Base-by-base conservation (phyloP, 1,284 basidiomycete genomes). In the Cutaneotrichosporon cutaneum region DNA sequence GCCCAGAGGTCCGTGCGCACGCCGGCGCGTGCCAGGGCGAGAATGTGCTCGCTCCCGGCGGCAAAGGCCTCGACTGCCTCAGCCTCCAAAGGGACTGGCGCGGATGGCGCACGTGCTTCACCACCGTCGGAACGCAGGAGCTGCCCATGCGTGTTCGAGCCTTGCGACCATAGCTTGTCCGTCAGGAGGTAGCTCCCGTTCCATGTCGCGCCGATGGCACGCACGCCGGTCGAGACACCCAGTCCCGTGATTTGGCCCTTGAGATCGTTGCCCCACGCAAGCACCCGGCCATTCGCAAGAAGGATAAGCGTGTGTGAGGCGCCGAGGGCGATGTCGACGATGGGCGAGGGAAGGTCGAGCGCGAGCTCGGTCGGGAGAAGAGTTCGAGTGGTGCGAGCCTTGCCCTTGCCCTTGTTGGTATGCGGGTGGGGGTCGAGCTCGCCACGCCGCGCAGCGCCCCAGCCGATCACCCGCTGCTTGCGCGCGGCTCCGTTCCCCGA, bases 11-110 rank as follows among this genome's bases (percentile, higher is more conserved):
- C 59, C 22, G 54, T 50, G 13, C 57, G 36, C n/a, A 62, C 47
- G 5, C 52, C 36, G 11, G 18, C 32, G 14, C 10, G 44, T 9
- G 36, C 53, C 33, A 64, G 26, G 8, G 82, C 78, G 3, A 94
- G 77, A 4, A 90, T 83, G 76, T 95, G 92, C 73, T 95, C 92
- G 68, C 89, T 90, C 7, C 92, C 92, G 60, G 88, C 89, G 0
- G 79, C 81, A 24, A 87, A 11, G 55, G 36, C 21, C 10, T 44
- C 32, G 8, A 26, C 14, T 3, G 8, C 24, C 27, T 14, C 35
- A 1, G 16, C 39, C 14, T 45, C 18, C 13, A 35, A 0, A 6
- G 51, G 2, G 9, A 59, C 39, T 51, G 56, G 24, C 56, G 52
- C 55, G 42, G 21, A 60, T 47, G 56, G 27, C 54, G 50, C 57